These are phyloP conservation scores for Penicillium atrosanguineum DNA, from an alignment of 495 filamentous ascomycete species.

Conservation along the genomic window DNA sequence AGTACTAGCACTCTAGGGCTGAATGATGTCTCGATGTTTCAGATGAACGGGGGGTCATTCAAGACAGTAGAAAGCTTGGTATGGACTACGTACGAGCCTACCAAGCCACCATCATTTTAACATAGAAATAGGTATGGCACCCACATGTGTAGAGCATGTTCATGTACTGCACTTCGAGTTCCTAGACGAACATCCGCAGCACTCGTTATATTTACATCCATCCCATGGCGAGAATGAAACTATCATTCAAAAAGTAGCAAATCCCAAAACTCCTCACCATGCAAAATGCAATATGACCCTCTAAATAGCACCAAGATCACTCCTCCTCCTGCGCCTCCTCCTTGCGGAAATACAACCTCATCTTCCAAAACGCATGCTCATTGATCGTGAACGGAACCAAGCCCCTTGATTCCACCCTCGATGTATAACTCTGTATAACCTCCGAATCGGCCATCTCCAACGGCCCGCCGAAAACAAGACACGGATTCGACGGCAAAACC, in stretches of 20 bases:
- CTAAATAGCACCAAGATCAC: neutral
- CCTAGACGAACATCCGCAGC: too few species aligned
- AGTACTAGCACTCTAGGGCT: too few species aligned
- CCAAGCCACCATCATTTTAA: too few species aligned
- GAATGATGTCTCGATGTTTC: too few species aligned
- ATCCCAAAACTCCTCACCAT: neutral
- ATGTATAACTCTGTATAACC: conserved; percentile 24
- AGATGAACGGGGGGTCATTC: too few species aligned
- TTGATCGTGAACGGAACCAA: conserved; percentile 34
- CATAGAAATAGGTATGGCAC: too few species aligned
- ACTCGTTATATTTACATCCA: too few species aligned
- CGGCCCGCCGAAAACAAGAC: conserved; percentile 34
- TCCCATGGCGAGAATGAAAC: too few species aligned
- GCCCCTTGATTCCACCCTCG: conserved; percentile 18
- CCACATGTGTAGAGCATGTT: too few species aligned
- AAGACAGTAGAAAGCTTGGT: too few species aligned
- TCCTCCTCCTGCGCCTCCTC: neutral
- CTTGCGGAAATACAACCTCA: conserved; percentile 35
- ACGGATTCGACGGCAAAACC: conserved; percentile 28
- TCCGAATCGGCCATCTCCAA: conserved; percentile 33
- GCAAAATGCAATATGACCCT: neutral
- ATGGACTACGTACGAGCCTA: too few species aligned
- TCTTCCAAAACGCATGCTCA: conserved; percentile 45
- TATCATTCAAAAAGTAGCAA: neutral
- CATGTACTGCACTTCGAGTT: too few species aligned